Base-by-base conservation (phyloP, 1,284 basidiomycete species). In the Trichosporon ovoides region DNA sequence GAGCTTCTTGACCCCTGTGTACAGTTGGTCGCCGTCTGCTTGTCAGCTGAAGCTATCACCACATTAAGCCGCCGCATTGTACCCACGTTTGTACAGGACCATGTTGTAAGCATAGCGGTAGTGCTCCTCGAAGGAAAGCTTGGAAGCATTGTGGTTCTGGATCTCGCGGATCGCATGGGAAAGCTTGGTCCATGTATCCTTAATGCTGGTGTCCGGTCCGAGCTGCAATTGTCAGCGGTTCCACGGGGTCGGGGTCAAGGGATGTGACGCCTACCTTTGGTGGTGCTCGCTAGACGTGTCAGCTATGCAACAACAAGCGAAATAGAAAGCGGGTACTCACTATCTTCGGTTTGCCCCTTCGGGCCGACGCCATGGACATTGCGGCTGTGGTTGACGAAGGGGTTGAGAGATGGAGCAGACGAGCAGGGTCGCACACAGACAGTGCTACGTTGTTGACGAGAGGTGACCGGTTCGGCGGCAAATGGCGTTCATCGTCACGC, bases 61-160 rank as follows among this genome's bases (percentile, higher is more conserved):
- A n/a, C n/a, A n/a, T n/a, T n/a, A n/a, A n/a, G n/a, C n/a, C 2
- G 35, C 14, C 14, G 14, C 14, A n/a, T 28, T 12, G 31, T 5
- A 68, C 73, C 62, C 43, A 77, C 77, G 84, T 75, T 88, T 91
- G 73, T 87, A 84, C 12, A 95, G 82, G 3, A 95, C 92, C 83
- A 98, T 87, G 74, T 93, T 94, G 77, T 96, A 96, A 19, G 87
- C 91, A 73, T 89, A 92, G 43, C 93, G 84, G 73, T 96, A 93
- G 70, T 95, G 93, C 79, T 97, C 95, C 77, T 98, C 96, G 71
- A 94, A 98, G 14, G 91, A 96, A 31, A 99, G 84, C 70, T 87
- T 88, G 57, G 86, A 86, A 7, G 92, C 91, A 77, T 96, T 91
- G 78, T 96, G 91, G 67, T 91, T 89, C 76, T 96, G 91, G 58